Evolutionary conservation across 2,329 filamentous ascomycete genomes (phyloP).

Genomic region (Knufia fluminis): DNA sequence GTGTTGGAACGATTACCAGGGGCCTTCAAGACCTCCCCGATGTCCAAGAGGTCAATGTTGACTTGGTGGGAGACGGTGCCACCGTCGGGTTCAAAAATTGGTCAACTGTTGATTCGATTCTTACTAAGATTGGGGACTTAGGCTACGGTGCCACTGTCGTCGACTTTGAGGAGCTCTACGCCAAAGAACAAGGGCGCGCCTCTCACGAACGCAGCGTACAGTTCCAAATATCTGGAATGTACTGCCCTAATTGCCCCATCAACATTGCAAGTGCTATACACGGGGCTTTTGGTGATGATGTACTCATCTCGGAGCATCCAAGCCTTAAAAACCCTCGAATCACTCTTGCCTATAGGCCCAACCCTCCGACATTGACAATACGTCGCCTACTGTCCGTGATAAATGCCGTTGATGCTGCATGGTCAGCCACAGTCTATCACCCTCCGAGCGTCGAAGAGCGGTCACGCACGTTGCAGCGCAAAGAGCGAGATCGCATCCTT

Average conservation of each 20-base stretch:
- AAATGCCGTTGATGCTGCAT: slow-evolving; percentile 53
- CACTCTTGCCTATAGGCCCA: slow-evolving; percentile 60
- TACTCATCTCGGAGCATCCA: slow-evolving; percentile 48
- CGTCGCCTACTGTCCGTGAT: slow-evolving; percentile 64
- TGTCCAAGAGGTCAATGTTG: slow-evolving; percentile 41
- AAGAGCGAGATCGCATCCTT: slow-evolving; percentile 60
- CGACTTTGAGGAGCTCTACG: slow-evolving; percentile 32
- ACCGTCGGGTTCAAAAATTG: slow-evolving; percentile 41
- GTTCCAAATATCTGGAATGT: slow-evolving; percentile 62
- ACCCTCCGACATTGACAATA: slow-evolving; percentile 61
- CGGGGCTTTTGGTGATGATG: slow-evolving; percentile 20
- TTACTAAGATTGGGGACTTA: slow-evolving; percentile 46
- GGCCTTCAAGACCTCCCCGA: slow-evolving; percentile 39
- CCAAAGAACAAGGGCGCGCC: slow-evolving; percentile 28
- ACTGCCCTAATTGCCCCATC: slow-evolving; percentile 61
- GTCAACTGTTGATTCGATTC: slow-evolving; percentile 36
- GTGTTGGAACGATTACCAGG: slow-evolving; percentile 41
- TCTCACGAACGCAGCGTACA: slow-evolving; percentile 45
- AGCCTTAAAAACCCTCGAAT: slow-evolving; percentile 58
- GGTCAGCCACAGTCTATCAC: slow-evolving; percentile 63
- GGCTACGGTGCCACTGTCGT: slow-evolving; percentile 58
- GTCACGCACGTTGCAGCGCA: slow-evolving; percentile 60
- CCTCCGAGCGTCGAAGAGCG: slow-evolving; percentile 76
- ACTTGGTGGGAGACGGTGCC: slow-evolving; percentile 43
- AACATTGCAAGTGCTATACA: slow-evolving; percentile 24